Percentiles rank a stretch among this genome's conserved stretches.
phyloP scores from a whole-genome alignment of 208 protist species.

The Histomonas meleagridis region DNA sequence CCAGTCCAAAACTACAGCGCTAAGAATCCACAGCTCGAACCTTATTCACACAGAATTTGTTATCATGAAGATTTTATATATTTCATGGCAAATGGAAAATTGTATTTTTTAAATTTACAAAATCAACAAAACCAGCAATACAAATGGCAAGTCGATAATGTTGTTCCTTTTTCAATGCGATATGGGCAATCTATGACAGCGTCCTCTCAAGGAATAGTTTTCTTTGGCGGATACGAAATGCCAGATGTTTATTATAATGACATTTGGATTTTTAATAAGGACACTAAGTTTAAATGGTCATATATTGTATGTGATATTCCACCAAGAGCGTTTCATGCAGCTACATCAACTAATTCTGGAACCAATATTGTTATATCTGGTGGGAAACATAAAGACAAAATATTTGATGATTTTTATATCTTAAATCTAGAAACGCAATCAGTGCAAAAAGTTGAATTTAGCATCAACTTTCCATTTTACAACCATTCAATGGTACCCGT shows the following conservation, averaged over 20 bases:
- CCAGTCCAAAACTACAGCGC: too few species aligned
- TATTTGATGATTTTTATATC: background rate
- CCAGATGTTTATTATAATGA: background rate
- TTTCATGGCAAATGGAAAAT: too few species aligned
- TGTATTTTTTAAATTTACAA: too few species aligned
- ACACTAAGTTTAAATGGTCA: background rate
- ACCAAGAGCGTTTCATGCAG: background rate
- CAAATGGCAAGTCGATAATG: too few species aligned
- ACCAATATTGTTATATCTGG: background rate
- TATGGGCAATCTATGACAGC: background rate
- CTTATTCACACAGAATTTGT: too few species aligned
- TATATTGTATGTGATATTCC: background rate
- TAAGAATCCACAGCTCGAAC: too few species aligned
- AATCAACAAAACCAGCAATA: too few species aligned
- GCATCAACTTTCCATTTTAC: too few species aligned
- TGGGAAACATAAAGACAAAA: too few species aligned
- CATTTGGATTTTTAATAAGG: slow-evolving; percentile 1
- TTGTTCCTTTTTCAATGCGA: background rate
- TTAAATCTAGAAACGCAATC: background rate
- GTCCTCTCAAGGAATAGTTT: background rate
- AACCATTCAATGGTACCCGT: too few species aligned
- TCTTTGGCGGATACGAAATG: background rate
- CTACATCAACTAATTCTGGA: background rate
- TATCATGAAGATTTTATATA: too few species aligned
- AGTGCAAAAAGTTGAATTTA: too few species aligned